Base-by-base conservation (phyloP, 306 rosid species). In the Cyclanthera cordifolia region DNA sequence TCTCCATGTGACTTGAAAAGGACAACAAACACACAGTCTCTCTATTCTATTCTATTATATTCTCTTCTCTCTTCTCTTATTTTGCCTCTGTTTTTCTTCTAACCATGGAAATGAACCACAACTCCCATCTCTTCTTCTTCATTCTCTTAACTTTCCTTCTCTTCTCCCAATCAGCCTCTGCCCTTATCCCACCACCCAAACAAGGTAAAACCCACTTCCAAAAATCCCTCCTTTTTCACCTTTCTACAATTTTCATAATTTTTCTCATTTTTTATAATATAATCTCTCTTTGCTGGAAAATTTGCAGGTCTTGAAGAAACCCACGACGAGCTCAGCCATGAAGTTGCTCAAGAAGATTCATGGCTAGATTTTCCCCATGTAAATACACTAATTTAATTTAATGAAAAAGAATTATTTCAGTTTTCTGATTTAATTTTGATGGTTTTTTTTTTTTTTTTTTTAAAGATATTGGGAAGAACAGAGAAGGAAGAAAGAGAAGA, bases 401-500 rank as follows among this genome's bases (percentile, higher is more conserved):
- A 34, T 34, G 7, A n/a, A 20, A 50, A 7, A n/a, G 4, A 4
- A 0, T 3, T 43, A 7, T 21, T 4, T 51, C 14, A 57, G 7
- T n/a, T 52, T 43, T 8, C 4, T 17, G 13, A 13, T 54, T 58
- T 12, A n/a, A 7, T 47, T 74, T 67, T 55, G 28, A 21, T n/a
- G 49, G 3, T 12, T 14, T 25, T 51, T 73, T 5, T 15, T 16
- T 57, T 74, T 3, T 16, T 57, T 74, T 3, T 54, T 63, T 71
- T 8, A 17, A 59, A 83, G 87, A 48, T 80, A 23, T 77, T 85
- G 34, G 75, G 64, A 68, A 87, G 79, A 59, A 34, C 16, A 19
- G 50, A 61, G 28, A 16, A 85, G 87, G 20, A 23, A 53, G 73
- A 78, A 34, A 87, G 82, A 50, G 91, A 79, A 57, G 82, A 59